Conservation (phyloP, 805 yeast species). For the Candida chilensis region DNA sequence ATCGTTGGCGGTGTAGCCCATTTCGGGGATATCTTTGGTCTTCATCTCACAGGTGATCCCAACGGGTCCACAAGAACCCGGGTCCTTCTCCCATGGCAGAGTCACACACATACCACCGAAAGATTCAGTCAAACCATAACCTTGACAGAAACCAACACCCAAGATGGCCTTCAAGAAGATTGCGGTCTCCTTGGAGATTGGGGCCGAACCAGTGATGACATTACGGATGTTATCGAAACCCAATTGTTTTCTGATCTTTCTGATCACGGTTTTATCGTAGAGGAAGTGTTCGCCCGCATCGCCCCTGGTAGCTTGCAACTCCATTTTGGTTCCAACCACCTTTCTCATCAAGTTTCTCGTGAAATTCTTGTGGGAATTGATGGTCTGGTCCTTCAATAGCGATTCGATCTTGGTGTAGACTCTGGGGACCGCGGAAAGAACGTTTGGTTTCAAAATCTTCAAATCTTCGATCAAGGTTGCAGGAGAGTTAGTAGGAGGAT, state of each 20-base stretch:
- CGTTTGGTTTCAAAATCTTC: conserved; percentile 14
- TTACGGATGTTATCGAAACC: conserved; percentile 35
- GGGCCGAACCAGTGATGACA: conserved; percentile 57
- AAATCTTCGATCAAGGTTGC: conserved; percentile 19
- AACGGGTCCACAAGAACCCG: conserved; percentile 37
- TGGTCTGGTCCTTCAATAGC: conserved; percentile 12
- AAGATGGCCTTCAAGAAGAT: conserved; percentile 54
- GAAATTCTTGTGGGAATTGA: conserved; percentile 21
- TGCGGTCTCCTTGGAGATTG: conserved; percentile 54
- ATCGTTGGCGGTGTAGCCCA: conserved; percentile 30
- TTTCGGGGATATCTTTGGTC: conserved; percentile 41
- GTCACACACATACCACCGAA: conserved; percentile 43
- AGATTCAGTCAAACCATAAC: conserved; percentile 58
- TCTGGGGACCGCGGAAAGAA: conserved; percentile 21
- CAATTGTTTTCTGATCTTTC: conserved; percentile 28
- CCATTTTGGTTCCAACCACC: conserved; percentile 15
- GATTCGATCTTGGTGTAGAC: conserved; percentile 20
- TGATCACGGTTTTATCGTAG: conserved; percentile 25
- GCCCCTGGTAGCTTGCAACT: conserved; percentile 9
- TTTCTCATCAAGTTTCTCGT: conserved; percentile 13
- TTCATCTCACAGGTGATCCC: conserved; percentile 43
- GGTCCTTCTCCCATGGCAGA: conserved; percentile 21
- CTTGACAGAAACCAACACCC: conserved; percentile 37
- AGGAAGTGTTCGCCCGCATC: conserved; percentile 10
- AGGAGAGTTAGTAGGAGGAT: conserved; percentile 16